Evolutionary conservation across 345 rosid species (phyloP), one percentile per base, ranked within the genome.

Genomic region (Ailanthus altissimus): DNA sequence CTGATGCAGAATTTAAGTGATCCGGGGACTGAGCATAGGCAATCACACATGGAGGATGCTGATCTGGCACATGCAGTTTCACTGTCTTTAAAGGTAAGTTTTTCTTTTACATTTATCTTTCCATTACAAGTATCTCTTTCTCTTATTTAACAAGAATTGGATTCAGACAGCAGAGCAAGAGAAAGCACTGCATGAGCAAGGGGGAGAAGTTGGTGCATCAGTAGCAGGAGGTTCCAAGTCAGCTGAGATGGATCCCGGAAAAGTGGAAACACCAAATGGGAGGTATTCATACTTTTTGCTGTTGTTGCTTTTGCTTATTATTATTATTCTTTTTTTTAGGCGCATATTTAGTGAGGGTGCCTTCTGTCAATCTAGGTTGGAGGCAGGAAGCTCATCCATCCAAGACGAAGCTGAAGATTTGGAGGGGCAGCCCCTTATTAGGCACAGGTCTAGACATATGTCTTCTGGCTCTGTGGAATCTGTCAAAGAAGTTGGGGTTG

Each of bases 111-210:
- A 40, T 67, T 60, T 5, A 36, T 80, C 16, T 32, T 56, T 68
- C 63, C 42, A 32, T 32, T 70, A 21, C 59, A n/a, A 46, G 49
- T 4, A 23, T 60, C 53, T 68, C 32, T 70, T 54, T 21, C 40
- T 65, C 80, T 50, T 57, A 58, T 64, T 81, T 83, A 53, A 79
- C 77, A 32, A 76, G 57, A 76, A 70, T 43, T 74, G 62, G 79
- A 57, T 85, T 75, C 93, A 92, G 98, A 79, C 89, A 77, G 92
- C 92, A 8, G 92, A 90, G 91, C 92, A 83, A 81, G 95, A 92
- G 84, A 89, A 83, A 72, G 84, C 86, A 78, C 73, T 76, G 63
- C 86, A 72, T 70, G 90, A 82, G 68, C 85, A 74, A 67, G 86
- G 75, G 53, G 81, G 47, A 46, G 83, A 81, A 68, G 81, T 80